Percentiles rank a stretch among this genome's conserved stretches.
Evolutionary conservation across 2,329 filamentous ascomycete species (phyloP).

Genomic region (Fusarium oligoseptatum): DNA sequence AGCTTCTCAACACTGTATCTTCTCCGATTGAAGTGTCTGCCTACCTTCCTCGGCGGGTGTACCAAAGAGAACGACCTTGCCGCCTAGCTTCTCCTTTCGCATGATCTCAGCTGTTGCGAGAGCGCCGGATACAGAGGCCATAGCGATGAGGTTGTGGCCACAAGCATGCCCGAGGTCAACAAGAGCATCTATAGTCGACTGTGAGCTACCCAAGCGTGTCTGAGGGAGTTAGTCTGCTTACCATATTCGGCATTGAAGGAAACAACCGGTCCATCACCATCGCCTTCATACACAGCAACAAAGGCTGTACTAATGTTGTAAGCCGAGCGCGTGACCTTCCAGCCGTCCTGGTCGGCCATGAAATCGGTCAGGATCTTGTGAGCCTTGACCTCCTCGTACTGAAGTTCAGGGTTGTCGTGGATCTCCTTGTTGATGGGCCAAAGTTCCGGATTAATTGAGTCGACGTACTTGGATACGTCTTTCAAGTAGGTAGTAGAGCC

Average conservation of each 20-base stretch:
- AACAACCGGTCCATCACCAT: neutral
- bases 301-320: neutral
- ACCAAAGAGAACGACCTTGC: neutral
- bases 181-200: neutral
- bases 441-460: conserved; percentile 1
- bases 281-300: neutral
- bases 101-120: neutral
- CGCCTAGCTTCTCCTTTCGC: neutral
- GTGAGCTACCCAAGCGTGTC: neutral
- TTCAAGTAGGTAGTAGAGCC: neutral
- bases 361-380: conserved; percentile 55
- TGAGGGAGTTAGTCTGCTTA: neutral
- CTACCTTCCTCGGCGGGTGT: neutral
- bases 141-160: neutral
- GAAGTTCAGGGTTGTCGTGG: conserved; percentile 58
- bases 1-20: neutral
- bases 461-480: neutral
- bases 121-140: neutral
- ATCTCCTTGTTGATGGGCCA: conserved; percentile 53
- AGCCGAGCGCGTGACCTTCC: neutral
- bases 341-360: conserved; percentile 42
- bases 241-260: neutral
- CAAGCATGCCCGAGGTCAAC: neutral
- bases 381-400: conserved; percentile 56
- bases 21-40: neutral